phyloP scores from a whole-genome alignment of 1,139 yeast genomes.

The Suhomyces ambrosiae region DNA sequence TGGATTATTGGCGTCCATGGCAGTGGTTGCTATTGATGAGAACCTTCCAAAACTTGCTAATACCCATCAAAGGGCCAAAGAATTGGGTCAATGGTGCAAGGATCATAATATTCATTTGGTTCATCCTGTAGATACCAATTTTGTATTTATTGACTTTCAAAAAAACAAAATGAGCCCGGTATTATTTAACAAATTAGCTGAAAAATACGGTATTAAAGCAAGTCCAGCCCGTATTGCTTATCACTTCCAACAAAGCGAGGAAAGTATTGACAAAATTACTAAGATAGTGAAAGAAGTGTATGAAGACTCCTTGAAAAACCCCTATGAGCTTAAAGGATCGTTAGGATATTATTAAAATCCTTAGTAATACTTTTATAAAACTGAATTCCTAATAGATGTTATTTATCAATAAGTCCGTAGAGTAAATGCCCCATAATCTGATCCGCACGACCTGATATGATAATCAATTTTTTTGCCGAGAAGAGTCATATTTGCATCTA shows the following conservation, averaged over 20 bases:
- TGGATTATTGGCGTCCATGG: conserved; percentile 84
- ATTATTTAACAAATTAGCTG: conserved; percentile 56
- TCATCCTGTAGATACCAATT: conserved; percentile 83
- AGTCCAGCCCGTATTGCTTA: conserved; percentile 37
- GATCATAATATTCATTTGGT: conserved; percentile 58
- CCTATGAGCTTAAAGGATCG: conserved; percentile 20
- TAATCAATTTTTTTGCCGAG: too few relatives aligned
- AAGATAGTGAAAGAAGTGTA: conserved; percentile 31
- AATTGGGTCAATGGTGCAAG: conserved; percentile 63
- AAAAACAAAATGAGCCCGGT: conserved; percentile 62
- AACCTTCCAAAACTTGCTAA: conserved; percentile 61
- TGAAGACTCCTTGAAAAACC: conserved; percentile 33
- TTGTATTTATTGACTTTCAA: conserved; percentile 74
- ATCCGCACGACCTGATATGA: too few relatives aligned
- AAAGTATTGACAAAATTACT: conserved; percentile 34
- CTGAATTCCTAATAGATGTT: too few relatives aligned
- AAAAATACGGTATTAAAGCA: conserved; percentile 46
- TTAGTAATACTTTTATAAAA: too few relatives aligned
- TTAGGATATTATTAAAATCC: conserved; percentile 6
- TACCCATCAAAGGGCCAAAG: conserved; percentile 71
- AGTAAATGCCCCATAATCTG: too few relatives aligned
- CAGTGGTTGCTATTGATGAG: conserved; percentile 72
- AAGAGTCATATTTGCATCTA: too few relatives aligned
- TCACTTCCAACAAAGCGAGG: conserved; percentile 42
- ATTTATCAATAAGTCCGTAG: too few relatives aligned